Conservation (phyloP, 129 eudicot species). For the Saposhnikovia divaricata region DNA sequence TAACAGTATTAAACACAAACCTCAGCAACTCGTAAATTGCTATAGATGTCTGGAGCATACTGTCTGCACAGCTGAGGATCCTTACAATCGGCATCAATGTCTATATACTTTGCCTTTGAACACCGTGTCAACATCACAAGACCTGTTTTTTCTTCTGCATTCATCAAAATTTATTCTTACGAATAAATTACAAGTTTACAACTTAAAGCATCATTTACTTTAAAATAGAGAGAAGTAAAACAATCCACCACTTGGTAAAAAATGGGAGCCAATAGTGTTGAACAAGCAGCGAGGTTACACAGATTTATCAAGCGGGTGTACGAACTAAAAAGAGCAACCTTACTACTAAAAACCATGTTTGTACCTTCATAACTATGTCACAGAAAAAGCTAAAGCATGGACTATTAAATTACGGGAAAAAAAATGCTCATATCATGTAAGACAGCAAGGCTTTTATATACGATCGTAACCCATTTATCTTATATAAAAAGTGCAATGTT, state of each 20-base stretch:
- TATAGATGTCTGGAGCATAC: slow-evolving; percentile 57
- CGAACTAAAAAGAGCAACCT: background rate
- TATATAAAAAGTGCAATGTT: background rate
- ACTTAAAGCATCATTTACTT: background rate
- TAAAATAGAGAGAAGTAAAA: background rate
- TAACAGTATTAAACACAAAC: slow-evolving; percentile 27
- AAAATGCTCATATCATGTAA: background rate
- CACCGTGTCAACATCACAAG: slow-evolving; percentile 18
- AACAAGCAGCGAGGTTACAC: background rate
- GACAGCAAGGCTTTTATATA: background rate
- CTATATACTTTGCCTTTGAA: slow-evolving; percentile 22
- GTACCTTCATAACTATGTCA: background rate
- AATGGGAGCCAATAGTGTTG: background rate
- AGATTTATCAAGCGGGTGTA: background rate
- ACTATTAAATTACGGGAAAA: background rate
- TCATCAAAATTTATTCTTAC: background rate
- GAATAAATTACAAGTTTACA: background rate
- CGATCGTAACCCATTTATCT: background rate
- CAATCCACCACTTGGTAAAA: background rate
- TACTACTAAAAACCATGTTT: background rate
- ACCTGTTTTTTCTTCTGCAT: slow-evolving; percentile 24
- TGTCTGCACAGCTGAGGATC: slow-evolving; percentile 66
- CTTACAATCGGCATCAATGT: slow-evolving; percentile 53
- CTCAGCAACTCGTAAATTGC: slow-evolving; percentile 57
- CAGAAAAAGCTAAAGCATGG: background rate